Evolutionary conservation across 345 rosid species (phyloP).

Genomic region (Clarkia xantiana): DNA sequence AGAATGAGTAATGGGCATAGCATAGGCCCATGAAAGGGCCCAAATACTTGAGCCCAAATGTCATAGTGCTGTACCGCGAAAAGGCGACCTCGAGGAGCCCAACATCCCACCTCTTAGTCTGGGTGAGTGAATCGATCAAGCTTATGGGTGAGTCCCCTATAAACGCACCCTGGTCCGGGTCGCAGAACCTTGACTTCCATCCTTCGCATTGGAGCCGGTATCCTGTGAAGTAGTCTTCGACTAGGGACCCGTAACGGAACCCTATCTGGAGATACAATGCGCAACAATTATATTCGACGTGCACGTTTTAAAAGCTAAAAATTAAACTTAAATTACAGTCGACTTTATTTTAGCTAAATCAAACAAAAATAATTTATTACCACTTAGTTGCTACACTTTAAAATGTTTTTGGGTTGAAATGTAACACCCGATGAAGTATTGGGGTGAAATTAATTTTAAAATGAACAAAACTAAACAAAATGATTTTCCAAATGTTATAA

Average conservation of each 20-base stretch:
- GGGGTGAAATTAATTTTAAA: too few species aligned
- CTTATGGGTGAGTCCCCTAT: background rate
- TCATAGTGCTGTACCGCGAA: conserved; percentile 28
- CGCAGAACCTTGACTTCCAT: conserved; percentile 28
- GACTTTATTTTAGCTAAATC: too few species aligned
- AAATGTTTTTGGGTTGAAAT: too few species aligned
- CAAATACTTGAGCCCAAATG: conserved; percentile 24
- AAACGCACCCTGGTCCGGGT: background rate
- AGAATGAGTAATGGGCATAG: conserved; percentile 27
- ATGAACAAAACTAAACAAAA: too few species aligned
- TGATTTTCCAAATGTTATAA: too few species aligned
- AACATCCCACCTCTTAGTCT: conserved; percentile 55
- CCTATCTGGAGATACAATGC: background rate
- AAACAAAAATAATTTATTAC: too few species aligned
- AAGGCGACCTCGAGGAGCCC: conserved; percentile 39
- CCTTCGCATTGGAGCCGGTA: background rate
- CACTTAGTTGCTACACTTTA: too few species aligned
- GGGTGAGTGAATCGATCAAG: conserved; percentile 14
- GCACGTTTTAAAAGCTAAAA: too few species aligned
- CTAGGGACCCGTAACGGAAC: background rate
- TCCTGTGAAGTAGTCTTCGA: conserved; percentile 1
- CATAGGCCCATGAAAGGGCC: conserved; percentile 25
- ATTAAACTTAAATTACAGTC: too few species aligned
- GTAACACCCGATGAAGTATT: too few species aligned
- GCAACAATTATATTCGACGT: too few species aligned